Conservation (phyloP, 768 basidiomycete species). For the Boletus vinaceobasis region DNA sequence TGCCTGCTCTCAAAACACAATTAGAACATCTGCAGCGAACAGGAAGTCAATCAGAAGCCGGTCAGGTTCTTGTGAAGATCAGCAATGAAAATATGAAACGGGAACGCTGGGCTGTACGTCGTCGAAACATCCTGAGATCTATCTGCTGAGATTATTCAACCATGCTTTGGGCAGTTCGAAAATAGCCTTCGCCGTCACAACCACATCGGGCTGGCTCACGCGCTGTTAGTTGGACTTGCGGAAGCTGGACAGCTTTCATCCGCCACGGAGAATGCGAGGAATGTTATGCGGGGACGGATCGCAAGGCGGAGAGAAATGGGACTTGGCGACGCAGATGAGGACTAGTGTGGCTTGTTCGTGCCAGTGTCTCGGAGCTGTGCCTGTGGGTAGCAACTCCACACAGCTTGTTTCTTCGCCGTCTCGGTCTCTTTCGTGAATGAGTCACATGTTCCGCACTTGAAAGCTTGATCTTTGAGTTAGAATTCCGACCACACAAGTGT, state of each 20-base stretch:
- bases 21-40: conserved; percentile 46
- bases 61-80: conserved; percentile 54
- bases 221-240: conserved; percentile 68
- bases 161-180: conserved; percentile 59
- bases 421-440: neutral
- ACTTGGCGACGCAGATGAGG: conserved; percentile 41
- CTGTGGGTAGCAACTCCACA: neutral
- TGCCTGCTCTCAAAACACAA: conserved; percentile 63
- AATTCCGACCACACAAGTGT: conserved; percentile 5
- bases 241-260: conserved; percentile 60
- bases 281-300: conserved; percentile 41
- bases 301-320: conserved; percentile 40
- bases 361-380: conserved; percentile 3
- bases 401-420: neutral
- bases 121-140: neutral
- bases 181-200: conserved; percentile 86
- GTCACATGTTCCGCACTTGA: conserved; percentile 1
- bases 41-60: conserved; percentile 42
- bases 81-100: conserved; percentile 71
- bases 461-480: neutral
- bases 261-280: conserved; percentile 45
- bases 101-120: conserved; percentile 76
- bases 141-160: neutral
- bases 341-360: conserved; percentile 22
- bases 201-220: conserved; percentile 78